A percentile compares a stretch with the other conserved stretches of the same genome.
Conservation (phyloP, 73 alveolate genomes). For the Urostyla sp. region DNA sequence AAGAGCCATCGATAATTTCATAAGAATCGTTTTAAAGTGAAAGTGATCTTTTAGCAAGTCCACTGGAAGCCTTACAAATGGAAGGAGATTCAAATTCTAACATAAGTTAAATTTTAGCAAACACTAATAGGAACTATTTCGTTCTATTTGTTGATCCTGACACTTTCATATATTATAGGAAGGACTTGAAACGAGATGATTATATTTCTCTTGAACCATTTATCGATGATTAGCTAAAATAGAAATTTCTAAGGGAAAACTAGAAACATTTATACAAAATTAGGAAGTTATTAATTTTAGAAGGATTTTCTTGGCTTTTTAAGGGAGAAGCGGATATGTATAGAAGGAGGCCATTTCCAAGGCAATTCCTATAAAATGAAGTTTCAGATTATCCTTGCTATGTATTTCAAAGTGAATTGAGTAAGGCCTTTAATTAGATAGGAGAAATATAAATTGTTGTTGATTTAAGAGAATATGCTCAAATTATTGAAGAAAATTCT, state of each 20-base stretch:
- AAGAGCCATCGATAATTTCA: no score
- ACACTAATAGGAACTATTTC: constrained; percentile 22
- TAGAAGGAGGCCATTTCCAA: constrained; percentile 70
- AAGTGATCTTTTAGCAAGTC: no score
- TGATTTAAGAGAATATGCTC: constrained; percentile 64
- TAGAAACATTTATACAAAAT: constrained; percentile 46
- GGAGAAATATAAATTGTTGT: constrained; percentile 64
- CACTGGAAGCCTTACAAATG: no score
- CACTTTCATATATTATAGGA: constrained; percentile 35
- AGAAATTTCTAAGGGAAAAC: constrained; percentile 12
- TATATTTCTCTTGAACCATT: constrained; percentile 31
- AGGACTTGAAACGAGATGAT: constrained; percentile 38
- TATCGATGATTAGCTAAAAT: constrained; percentile 16
- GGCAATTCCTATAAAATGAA: constrained; percentile 61
- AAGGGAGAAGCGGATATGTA: constrained; percentile 68
- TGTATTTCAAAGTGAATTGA: constrained; percentile 72
- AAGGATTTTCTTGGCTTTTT: constrained; percentile 58
- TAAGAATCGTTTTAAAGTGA: no score
- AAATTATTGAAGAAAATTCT: constrained; percentile 16
- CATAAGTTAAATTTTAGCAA: no score
- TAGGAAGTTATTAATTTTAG: constrained; percentile 47
- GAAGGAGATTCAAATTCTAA: no score
- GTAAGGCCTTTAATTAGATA: constrained; percentile 83
- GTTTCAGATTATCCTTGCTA: constrained; percentile 72
- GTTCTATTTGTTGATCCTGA: constrained; percentile 52